Evolutionary conservation across 345 rosid species (phyloP).

Genomic region (Melaleuca quinquenervia): DNA sequence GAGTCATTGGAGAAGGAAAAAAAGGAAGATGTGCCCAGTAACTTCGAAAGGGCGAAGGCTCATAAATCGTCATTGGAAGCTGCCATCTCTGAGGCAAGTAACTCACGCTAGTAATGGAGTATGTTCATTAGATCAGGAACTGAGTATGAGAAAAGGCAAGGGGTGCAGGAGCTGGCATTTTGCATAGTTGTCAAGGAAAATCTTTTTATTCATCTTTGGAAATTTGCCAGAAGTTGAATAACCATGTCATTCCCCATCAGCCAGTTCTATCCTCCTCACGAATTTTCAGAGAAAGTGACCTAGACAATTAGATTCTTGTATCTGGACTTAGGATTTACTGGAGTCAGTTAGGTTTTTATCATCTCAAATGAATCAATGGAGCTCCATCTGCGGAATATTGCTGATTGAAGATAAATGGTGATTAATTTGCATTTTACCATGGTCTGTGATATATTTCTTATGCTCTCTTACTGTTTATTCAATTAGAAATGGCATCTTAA

Average conservation of each 20-base stretch:
- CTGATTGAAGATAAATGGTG: not conserved
- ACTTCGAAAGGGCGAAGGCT: conserved; percentile 95
- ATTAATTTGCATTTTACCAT: not conserved
- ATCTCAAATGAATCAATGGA: not conserved
- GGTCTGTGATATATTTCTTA: not conserved
- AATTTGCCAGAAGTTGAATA: not conserved
- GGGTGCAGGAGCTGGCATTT: not conserved
- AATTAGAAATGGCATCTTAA: not conserved
- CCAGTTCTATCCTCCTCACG: not conserved
- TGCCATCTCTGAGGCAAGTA: conserved; percentile 67
- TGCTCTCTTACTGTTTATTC: not conserved
- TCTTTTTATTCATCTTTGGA: not conserved
- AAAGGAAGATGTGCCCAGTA: conserved; percentile 64
- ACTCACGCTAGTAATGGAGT: not conserved
- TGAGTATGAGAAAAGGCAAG: not conserved
- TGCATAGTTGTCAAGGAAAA: not conserved
- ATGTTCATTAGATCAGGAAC: not conserved
- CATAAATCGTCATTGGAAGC: conserved; percentile 93
- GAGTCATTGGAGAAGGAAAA: conserved; percentile 34
- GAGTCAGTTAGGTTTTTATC: not conserved
- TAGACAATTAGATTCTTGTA: not conserved
- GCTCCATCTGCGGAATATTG: not conserved
- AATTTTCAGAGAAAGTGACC: not conserved
- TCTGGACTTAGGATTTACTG: not conserved
- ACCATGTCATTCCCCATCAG: not conserved